Conservation (phyloP, 75 land plant species). For the Pinus tabuliformis region DNA sequence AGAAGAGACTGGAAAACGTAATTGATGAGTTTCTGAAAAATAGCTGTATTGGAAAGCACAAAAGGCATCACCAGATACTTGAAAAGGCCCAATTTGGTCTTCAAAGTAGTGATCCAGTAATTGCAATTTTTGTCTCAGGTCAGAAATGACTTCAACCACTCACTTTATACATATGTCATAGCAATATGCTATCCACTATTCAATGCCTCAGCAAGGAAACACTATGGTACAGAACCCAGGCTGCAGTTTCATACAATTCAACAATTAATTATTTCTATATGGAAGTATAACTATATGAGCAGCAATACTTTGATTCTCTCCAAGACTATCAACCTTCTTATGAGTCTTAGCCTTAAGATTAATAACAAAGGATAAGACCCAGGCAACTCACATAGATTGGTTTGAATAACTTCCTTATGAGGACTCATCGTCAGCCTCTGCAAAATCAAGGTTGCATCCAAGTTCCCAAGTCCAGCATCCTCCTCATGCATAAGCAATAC, state of each 20-base stretch:
- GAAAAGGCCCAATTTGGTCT: too few species aligned
- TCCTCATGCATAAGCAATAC: slow-evolving; percentile 94
- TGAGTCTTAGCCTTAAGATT: slow-evolving; percentile 95
- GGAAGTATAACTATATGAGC: slow-evolving; percentile 91
- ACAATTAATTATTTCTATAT: slow-evolving; percentile 53
- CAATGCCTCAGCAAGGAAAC: not conserved
- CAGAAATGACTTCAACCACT: not conserved
- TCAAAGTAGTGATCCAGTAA: too few species aligned
- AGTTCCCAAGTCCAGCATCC: slow-evolving; percentile 83
- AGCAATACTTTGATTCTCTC: slow-evolving; percentile 90
- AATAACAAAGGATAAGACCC: slow-evolving; percentile 70
- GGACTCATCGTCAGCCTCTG: slow-evolving; percentile 96
- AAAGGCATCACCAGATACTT: too few species aligned
- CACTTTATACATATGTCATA: not conserved
- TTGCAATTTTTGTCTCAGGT: not conserved
- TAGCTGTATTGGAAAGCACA: too few species aligned
- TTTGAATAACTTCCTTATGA: slow-evolving; percentile 82
- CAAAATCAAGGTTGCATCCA: slow-evolving; percentile 94
- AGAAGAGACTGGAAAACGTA: too few species aligned
- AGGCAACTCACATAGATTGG: slow-evolving; percentile 75
- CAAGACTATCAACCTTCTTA: slow-evolving; percentile 95
- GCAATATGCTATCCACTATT: not conserved
- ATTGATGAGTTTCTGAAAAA: too few species aligned
- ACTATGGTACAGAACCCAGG: not conserved
- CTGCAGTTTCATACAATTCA: not conserved